A percentile compares a stretch with the other conserved stretches of the same genome.
Evolutionary conservation across 495 filamentous ascomycete genomes (phyloP).

Genomic region (Bacidia rubella): DNA sequence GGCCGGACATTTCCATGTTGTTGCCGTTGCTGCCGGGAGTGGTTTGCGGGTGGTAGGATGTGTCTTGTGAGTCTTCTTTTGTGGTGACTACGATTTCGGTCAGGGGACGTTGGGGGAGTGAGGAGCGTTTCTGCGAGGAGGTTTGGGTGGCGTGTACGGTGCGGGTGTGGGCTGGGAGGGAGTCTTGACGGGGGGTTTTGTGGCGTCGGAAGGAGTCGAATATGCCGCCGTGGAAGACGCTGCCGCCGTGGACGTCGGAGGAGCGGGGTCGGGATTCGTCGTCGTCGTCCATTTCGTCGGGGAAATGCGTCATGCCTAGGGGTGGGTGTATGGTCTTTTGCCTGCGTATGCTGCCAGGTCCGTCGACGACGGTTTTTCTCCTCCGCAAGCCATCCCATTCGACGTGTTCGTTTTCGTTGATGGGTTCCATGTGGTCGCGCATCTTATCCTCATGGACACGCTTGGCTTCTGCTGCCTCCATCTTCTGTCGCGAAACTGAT

Average conservation of each 20-base stretch:
- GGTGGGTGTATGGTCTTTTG: slow-evolving; percentile 58
- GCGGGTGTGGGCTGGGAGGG: slow-evolving; percentile 5
- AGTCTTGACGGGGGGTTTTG: slow-evolving; percentile 25
- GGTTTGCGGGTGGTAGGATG: slow-evolving; percentile 35
- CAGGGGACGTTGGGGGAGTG: slow-evolving; percentile 23
- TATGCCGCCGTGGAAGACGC: slow-evolving; percentile 28
- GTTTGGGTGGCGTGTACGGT: slow-evolving; percentile 14
- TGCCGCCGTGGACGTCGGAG: slow-evolving; percentile 11
- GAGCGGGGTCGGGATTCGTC: slow-evolving; percentile 22
- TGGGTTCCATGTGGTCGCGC: slow-evolving; percentile 56
- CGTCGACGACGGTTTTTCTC: slow-evolving; percentile 53
- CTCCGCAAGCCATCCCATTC: slow-evolving; percentile 92
- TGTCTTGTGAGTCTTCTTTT: slow-evolving; percentile 16
- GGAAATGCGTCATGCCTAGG: slow-evolving; percentile 78
- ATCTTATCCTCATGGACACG: slow-evolving; percentile 66
- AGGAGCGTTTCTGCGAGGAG: neutral
- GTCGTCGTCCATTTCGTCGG: slow-evolving; percentile 39
- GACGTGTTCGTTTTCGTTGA: slow-evolving; percentile 60
- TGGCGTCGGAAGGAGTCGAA: slow-evolving; percentile 46
- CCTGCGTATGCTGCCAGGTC: slow-evolving; percentile 20
- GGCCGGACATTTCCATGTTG: slow-evolving; percentile 21
- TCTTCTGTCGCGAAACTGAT: slow-evolving; percentile 59
- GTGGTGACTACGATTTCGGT: slow-evolving; percentile 41
- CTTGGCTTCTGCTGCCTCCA: slow-evolving; percentile 68
- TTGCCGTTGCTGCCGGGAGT: slow-evolving; percentile 2